Evolutionary conservation across 305 asterid species (phyloP).

Genomic region (Solanum hybrid): DNA sequence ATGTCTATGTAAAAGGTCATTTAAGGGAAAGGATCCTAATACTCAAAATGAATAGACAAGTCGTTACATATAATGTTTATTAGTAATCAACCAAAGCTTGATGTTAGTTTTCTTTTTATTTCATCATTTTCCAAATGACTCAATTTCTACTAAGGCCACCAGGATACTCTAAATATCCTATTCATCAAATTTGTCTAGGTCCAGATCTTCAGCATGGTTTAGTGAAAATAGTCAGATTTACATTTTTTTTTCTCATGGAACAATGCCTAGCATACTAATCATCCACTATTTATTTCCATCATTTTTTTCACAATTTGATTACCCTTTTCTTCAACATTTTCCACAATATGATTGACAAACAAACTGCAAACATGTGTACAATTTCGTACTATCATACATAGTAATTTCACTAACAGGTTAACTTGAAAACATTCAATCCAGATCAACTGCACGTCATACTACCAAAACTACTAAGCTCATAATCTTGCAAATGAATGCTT

Average conservation of each 20-base stretch:
- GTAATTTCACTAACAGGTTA: neutral
- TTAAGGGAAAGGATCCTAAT: neutral
- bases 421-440: neutral
- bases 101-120: neutral
- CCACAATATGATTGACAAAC: neutral
- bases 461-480: neutral
- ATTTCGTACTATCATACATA: neutral
- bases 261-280: neutral
- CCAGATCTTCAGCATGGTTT: neutral
- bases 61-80: neutral
- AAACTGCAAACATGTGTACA: neutral
- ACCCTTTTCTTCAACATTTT: neutral
- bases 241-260: neutral
- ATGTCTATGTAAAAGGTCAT: neutral
- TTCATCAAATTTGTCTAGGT: neutral
- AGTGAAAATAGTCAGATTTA: neutral
- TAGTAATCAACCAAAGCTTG: neutral
- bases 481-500: neutral
- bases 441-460: neutral
- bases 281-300: neutral
- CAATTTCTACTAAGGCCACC: neutral
- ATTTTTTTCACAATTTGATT: neutral
- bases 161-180: neutral
- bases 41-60: neutral
- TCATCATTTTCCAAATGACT: neutral